These are phyloP conservation scores for Drechslerella stenobrocha DNA, from an alignment of 2,329 filamentous ascomycete genomes.

Conservation along the genomic window DNA sequence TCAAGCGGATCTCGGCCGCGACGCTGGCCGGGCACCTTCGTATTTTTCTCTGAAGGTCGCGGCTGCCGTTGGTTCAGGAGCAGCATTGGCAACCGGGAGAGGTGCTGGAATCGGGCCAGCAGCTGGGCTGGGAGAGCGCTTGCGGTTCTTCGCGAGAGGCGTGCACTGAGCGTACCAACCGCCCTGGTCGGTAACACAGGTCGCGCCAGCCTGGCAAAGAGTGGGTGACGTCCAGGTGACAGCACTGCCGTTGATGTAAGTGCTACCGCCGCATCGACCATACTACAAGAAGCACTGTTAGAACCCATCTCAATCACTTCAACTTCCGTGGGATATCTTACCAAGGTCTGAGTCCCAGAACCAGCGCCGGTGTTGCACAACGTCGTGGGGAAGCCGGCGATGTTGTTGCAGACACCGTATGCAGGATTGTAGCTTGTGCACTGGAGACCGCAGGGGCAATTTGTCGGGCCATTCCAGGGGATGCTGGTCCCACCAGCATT, in stretches of 20 bases:
- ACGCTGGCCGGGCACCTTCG: constrained; percentile 31
- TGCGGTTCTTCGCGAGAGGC: constrained; percentile 33
- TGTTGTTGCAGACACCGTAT: constrained; percentile 32
- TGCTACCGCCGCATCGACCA: constrained; percentile 44
- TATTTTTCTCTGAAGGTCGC: constrained; percentile 32
- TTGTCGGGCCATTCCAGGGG: constrained; percentile 27
- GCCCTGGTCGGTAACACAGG: constrained; percentile 31
- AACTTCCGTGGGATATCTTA: constrained; percentile 7
- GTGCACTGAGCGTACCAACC: constrained; percentile 43
- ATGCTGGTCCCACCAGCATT: constrained; percentile 29
- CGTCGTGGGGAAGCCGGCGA: constrained; percentile 25
- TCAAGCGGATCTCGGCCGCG: constrained; percentile 26
- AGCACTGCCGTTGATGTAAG: constrained; percentile 27
- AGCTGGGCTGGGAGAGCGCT: constrained; percentile 22
- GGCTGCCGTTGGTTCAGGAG: constrained; percentile 26
- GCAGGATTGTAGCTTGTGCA: constrained; percentile 37
- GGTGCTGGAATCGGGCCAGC: constrained; percentile 26
- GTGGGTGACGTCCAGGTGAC: constrained; percentile 32
- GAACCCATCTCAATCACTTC: background rate
- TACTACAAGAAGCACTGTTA: constrained; percentile 26
- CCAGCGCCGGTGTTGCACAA: constrained; percentile 25
- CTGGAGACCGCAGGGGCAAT: constrained; percentile 33
- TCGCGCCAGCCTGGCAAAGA: constrained; percentile 40
- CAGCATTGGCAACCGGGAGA: constrained; percentile 39
- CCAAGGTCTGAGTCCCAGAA: constrained; percentile 40